These are phyloP conservation scores for Aspergillus fructus DNA, from an alignment of 2,329 filamentous ascomycete species.

Conservation along the genomic window DNA sequence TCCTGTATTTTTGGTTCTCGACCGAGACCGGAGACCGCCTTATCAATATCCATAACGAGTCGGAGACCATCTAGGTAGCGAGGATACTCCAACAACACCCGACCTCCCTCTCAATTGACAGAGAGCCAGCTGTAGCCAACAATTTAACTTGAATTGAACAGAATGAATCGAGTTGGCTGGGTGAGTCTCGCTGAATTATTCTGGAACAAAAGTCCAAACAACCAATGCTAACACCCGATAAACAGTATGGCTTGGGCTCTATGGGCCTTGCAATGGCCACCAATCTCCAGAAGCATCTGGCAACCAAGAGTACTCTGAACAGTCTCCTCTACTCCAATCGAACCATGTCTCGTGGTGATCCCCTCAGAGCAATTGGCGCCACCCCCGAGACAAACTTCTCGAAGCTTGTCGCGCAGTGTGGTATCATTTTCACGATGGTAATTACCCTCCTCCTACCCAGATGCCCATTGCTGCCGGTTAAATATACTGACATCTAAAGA, in stretches of 20 bases:
- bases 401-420: constrained; percentile 36
- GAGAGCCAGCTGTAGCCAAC: neutral
- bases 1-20: neutral
- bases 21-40: constrained; percentile 20
- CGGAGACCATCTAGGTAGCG: neutral
- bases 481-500: constrained; percentile 22
- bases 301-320: constrained; percentile 28
- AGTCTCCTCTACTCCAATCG: constrained; percentile 42
- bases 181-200: constrained; percentile 19
- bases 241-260: constrained; percentile 44
- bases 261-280: constrained; percentile 48
- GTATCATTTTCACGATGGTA: constrained; percentile 43
- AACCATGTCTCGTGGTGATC: constrained; percentile 39
- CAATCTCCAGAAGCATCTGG: constrained; percentile 44
- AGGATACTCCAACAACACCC: neutral
- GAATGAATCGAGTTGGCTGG: constrained; percentile 38
- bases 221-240: neutral
- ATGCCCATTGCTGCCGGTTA: neutral
- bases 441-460: neutral
- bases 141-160: constrained; percentile 3
- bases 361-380: constrained; percentile 37
- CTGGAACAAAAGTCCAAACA: neutral
- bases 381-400: constrained; percentile 32
- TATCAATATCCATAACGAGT: constrained; percentile 6
- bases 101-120: neutral